These are phyloP conservation scores for Talaromyces stipitatus DNA, from an alignment of 495 filamentous ascomycete genomes.

Conservation along the genomic window DNA sequence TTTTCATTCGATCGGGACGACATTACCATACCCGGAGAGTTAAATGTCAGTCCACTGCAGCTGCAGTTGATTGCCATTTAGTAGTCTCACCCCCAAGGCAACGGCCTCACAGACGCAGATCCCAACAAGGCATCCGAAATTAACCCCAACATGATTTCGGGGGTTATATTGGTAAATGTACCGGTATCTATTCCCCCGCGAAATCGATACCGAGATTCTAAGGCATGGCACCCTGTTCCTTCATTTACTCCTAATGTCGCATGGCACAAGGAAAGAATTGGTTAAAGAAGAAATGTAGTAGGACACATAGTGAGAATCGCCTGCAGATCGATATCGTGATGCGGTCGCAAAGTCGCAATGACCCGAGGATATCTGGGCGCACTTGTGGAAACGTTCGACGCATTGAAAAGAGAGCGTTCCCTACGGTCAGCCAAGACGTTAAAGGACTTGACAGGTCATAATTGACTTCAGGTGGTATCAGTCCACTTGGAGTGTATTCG, in stretches of 20 bases:
- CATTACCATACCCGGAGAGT: too few relatives aligned
- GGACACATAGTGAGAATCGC: neutral
- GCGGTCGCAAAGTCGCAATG: neutral
- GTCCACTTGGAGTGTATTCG: too few relatives aligned
- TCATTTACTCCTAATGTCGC: conserved; percentile 16
- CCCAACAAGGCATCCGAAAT: neutral
- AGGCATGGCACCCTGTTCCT: conserved; percentile 32
- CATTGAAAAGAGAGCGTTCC: conserved; percentile 32
- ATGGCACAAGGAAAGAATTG: conserved; percentile 31
- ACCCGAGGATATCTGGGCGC: neutral
- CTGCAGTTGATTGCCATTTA: too few relatives aligned
- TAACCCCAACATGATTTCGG: conserved; percentile 8
- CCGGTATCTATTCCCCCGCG: too few relatives aligned
- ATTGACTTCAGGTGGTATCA: too few relatives aligned
- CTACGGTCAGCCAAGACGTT: too few relatives aligned
- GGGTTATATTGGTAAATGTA: too few relatives aligned
- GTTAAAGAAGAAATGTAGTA: neutral
- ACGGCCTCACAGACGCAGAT: neutral
- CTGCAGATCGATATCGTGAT: neutral
- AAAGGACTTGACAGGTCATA: too few relatives aligned
- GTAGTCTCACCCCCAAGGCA: too few relatives aligned
- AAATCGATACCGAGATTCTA: conserved; percentile 15
- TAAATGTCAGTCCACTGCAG: too few relatives aligned
- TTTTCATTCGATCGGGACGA: too few relatives aligned
- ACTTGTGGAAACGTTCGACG: neutral